Conservation (phyloP, 495 filamentous ascomycete genomes). For the Eremomyces bilateralis region DNA sequence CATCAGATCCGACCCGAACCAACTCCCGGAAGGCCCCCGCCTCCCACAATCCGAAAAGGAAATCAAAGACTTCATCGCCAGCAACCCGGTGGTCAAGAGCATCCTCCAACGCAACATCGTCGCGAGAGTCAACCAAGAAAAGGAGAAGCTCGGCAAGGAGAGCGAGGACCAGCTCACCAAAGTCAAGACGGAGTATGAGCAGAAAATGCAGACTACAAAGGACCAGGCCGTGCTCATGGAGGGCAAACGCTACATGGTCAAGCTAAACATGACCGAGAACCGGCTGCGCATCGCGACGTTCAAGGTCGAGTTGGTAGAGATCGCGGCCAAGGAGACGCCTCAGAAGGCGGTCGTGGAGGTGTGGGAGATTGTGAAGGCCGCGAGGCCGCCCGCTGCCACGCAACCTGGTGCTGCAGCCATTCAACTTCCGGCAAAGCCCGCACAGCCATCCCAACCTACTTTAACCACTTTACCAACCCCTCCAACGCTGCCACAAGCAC, state of each 20-base stretch:
- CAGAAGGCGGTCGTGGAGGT: conserved; percentile 62
- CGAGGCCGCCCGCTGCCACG: conserved; percentile 29
- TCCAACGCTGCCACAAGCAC: conserved; percentile 1
- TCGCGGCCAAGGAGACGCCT: conserved; percentile 64
- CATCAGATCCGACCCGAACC: conserved; percentile 4
- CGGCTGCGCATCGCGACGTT: conserved; percentile 37
- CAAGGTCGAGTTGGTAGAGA: conserved; percentile 58
- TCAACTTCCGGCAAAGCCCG: conserved; percentile 1
- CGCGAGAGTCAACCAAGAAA: conserved; percentile 31
- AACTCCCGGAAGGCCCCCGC: conserved; percentile 10
- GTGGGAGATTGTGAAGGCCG: conserved; percentile 55
- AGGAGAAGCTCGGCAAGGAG: conserved; percentile 25
- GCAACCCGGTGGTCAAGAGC: conserved; percentile 37
- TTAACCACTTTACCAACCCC: conserved; percentile 1
- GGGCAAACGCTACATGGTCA: conserved; percentile 41
- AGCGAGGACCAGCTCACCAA: conserved; percentile 23
- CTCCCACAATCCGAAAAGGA: conserved; percentile 37
- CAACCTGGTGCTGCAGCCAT: conserved; percentile 9
- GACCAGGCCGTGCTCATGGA: conserved; percentile 32
- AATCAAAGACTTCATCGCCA: conserved; percentile 38
- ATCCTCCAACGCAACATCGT: conserved; percentile 50
- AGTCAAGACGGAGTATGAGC: conserved; percentile 12
- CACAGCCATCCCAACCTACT: conserved; percentile 1
- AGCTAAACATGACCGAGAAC: conserved; percentile 63
- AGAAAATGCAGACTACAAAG: conserved; percentile 25